phyloP scores from a whole-genome alignment of 2,329 filamentous ascomycete genomes.

The Alternaria incomplexa region DNA sequence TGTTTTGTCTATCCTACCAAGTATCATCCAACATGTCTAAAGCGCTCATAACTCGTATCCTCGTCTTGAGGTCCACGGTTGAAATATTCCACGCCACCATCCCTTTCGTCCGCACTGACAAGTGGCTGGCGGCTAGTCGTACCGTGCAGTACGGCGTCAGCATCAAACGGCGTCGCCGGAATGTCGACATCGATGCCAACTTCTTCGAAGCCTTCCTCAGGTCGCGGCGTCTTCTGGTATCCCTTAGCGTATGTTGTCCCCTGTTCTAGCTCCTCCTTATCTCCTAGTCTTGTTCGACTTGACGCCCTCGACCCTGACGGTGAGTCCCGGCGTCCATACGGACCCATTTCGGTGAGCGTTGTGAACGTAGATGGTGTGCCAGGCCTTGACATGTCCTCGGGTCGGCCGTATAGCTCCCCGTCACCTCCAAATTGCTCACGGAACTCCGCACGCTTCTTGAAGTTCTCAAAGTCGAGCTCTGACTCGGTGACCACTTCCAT shows the following conservation, averaged over 20 bases:
- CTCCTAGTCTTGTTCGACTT: conserved; percentile 29
- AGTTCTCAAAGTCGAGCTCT: conserved; percentile 87
- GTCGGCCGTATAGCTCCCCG: conserved; percentile 64
- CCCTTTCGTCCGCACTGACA: conserved; percentile 11
- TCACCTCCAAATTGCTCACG: conserved; percentile 79
- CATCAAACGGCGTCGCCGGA: conserved; percentile 28
- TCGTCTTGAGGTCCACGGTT: conserved; percentile 7
- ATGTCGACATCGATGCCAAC: conserved; percentile 29
- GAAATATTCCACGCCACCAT: conserved; percentile 15
- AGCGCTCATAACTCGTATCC: conserved; percentile 27
- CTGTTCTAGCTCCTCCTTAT: conserved; percentile 22
- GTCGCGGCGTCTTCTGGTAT: conserved; percentile 28
- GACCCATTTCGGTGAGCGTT: conserved; percentile 28
- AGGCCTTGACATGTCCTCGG: conserved; percentile 59
- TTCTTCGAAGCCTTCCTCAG: conserved; percentile 21
- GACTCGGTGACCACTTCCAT: conserved; percentile 89
- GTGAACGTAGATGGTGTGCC: conserved; percentile 41
- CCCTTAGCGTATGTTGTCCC: conserved; percentile 35
- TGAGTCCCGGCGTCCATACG: conserved; percentile 18
- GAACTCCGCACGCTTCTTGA: conserved; percentile 88
- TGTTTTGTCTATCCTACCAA: background rate
- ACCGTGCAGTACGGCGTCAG: conserved; percentile 25
- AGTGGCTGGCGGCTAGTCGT: conserved; percentile 25
- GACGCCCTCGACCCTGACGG: conserved; percentile 20
- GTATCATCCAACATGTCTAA: conserved; percentile 10